Evolutionary conservation across 192 early-diverging fungal species (phyloP), one percentile per base, ranked within the genome.

Genomic region (Backusella luteola): DNA sequence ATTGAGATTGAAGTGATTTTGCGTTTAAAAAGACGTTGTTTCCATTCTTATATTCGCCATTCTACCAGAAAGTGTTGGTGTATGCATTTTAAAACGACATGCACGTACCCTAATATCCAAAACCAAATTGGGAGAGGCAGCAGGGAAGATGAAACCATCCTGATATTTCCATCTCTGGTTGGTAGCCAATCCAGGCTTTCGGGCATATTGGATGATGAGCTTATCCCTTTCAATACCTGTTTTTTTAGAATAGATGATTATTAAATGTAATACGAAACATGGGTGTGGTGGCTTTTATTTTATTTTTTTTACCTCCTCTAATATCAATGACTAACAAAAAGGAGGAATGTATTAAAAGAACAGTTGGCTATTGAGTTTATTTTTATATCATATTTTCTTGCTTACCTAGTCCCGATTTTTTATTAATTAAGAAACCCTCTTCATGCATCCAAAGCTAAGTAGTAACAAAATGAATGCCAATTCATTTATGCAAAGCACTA

Each of bases 361-460:
- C 23, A 2, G 32, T 69, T 32, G 8, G 39, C 12, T 21, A 35
- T 9, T 4, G 17, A 32, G n/a, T 59, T 59, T 56, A 1, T n/a
- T 56, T 59, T 39, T 32, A 32, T 32, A 32, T 39, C 3, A 32
- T 32, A 32, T 53, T 53, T 53, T 21, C 5, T 53, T 53, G 19
- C 11, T 52, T 73, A 78, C 77, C 77, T 44, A 79, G 53, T 14
- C 77, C 77, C 12, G 77, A 79, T 74, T 79, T 79, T 59, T 79
- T 79, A 59, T 79, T 79, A 23, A 79, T 73, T 15, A 79, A 46
- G 15, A 79, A 79, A n/a, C 77, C 77, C 15, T 74, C 73, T 79
- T 79, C 77, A 74, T 79, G 77, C 77, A 79, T 79, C 77, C 77
- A 79, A 2, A 79, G 29, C 77, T 79, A 35, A 23, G 39, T 66